Conservation (phyloP, 2,329 filamentous ascomycete species). For the Zopfia rhizophila region DNA sequence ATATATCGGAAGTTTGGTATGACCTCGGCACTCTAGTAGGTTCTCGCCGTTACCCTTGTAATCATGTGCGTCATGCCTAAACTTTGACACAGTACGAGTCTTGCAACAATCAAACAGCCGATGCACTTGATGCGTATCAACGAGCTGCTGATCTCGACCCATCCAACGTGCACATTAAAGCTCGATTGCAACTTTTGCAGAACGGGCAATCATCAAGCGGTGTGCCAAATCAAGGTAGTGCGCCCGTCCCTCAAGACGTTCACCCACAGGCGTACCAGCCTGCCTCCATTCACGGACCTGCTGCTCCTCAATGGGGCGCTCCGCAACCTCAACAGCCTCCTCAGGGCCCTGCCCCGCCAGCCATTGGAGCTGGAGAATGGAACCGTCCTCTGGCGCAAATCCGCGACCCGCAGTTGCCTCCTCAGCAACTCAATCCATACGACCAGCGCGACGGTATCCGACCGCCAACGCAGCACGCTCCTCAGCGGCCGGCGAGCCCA, state of each 20-base stretch:
- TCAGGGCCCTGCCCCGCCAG: conserved; percentile 71
- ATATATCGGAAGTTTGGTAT: conserved; percentile 99
- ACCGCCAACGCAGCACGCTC: conserved; percentile 70
- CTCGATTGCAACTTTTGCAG: conserved; percentile 87
- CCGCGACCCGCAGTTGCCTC: conserved; percentile 69
- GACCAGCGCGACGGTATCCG: conserved; percentile 80
- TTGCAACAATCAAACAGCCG: conserved; percentile 97
- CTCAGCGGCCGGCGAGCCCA: conserved; percentile 79
- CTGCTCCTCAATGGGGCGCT: conserved; percentile 88
- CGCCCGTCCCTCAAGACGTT: conserved; percentile 93
- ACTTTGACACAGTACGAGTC: conserved; percentile 80
- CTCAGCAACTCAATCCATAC: conserved; percentile 82
- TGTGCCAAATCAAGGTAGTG: conserved; percentile 74
- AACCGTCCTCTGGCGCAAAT: conserved; percentile 77
- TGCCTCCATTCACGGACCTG: conserved; percentile 81
- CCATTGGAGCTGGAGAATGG: conserved; percentile 64
- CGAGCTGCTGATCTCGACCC: conserved; percentile 95
- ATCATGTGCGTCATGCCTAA: conserved; percentile 18
- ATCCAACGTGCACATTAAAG: conserved; percentile 94
- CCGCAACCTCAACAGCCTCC: conserved; percentile 73
- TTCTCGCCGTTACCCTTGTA: conserved; percentile 37
- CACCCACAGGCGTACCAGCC: conserved; percentile 94
- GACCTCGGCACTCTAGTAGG: conserved; percentile 93
- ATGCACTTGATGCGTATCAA: conserved; percentile 95
- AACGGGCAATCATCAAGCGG: conserved; percentile 78